These are phyloP conservation scores for Fusarium sp. DNA, from an alignment of 2,329 filamentous ascomycete genomes.

Conservation along the genomic window DNA sequence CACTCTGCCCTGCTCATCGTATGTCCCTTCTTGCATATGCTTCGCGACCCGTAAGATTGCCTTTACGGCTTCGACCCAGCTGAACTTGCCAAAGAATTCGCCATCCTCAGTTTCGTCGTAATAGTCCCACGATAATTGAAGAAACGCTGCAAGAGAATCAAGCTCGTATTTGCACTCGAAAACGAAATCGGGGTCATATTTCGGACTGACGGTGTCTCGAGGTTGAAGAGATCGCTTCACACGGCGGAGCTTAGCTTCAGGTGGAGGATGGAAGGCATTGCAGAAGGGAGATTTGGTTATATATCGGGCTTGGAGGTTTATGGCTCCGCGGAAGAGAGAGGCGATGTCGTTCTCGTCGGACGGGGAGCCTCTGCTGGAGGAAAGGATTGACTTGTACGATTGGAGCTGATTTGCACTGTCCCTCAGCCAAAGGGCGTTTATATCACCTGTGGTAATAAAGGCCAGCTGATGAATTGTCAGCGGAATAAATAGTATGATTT, in stretches of 20 bases:
- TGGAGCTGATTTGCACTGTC: slow-evolving; percentile 87
- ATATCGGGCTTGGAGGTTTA: slow-evolving; percentile 81
- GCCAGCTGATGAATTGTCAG: slow-evolving; percentile 61
- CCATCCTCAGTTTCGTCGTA: slow-evolving; percentile 76
- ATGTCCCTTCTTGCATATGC: slow-evolving; percentile 79
- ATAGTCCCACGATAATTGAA: slow-evolving; percentile 85
- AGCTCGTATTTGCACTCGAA: slow-evolving; percentile 98
- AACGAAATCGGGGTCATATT: slow-evolving; percentile 74
- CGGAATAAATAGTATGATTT: not conserved
- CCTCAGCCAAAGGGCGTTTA: slow-evolving; percentile 92
- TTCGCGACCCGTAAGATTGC: slow-evolving; percentile 75
- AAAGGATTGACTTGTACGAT: slow-evolving; percentile 74
- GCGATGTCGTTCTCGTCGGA: slow-evolving; percentile 65
- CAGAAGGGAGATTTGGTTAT: slow-evolving; percentile 80
- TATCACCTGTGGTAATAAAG: slow-evolving; percentile 87
- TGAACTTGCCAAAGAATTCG: slow-evolving; percentile 75
- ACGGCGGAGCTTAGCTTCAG: slow-evolving; percentile 63
- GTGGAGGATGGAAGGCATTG: slow-evolving; percentile 92
- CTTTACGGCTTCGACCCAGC: slow-evolving; percentile 79
- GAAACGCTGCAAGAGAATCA: slow-evolving; percentile 87
- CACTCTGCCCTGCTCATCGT: slow-evolving; percentile 67
- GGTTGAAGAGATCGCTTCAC: slow-evolving; percentile 34
- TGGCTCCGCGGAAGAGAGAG: slow-evolving; percentile 76
- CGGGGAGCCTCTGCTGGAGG: slow-evolving; percentile 52
- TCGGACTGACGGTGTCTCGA: slow-evolving; percentile 69